phyloP scores from a whole-genome alignment of 306 rosid species.

The Luffa acutangula region DNA sequence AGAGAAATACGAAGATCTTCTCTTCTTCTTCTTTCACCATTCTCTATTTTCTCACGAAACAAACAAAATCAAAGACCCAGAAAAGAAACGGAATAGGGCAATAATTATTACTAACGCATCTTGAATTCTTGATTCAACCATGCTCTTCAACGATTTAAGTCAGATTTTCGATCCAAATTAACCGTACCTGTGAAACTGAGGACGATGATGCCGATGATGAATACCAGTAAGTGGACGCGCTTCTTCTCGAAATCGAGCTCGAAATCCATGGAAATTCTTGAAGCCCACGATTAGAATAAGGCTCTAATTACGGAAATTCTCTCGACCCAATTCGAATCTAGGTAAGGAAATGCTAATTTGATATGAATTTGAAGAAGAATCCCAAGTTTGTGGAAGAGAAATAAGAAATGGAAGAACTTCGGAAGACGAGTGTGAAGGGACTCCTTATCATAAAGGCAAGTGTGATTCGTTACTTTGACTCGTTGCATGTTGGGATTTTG shows the following conservation, averaged over 20 bases:
- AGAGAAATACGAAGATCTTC: neutral
- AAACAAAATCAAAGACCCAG: conserved; percentile 3
- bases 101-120: neutral
- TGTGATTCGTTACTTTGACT: neutral
- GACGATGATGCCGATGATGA: conserved; percentile 33
- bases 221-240: conserved; percentile 33
- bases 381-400: neutral
- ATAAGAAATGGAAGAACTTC: neutral
- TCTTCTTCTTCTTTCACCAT: neutral
- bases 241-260: conserved; percentile 36
- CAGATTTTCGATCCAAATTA: neutral
- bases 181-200: conserved; percentile 65
- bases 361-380: neutral
- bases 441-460: neutral
- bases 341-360: neutral
- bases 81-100: neutral
- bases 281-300: conserved; percentile 6
- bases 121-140: neutral
- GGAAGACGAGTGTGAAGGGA: neutral
- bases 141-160: neutral
- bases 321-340: neutral
- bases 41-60: neutral
- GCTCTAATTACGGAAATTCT: neutral
- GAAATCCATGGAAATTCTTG: conserved; percentile 34
- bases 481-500: neutral